Evolutionary conservation across 305 asterid species (phyloP).

Genomic region (Caryopteris hybrid): DNA sequence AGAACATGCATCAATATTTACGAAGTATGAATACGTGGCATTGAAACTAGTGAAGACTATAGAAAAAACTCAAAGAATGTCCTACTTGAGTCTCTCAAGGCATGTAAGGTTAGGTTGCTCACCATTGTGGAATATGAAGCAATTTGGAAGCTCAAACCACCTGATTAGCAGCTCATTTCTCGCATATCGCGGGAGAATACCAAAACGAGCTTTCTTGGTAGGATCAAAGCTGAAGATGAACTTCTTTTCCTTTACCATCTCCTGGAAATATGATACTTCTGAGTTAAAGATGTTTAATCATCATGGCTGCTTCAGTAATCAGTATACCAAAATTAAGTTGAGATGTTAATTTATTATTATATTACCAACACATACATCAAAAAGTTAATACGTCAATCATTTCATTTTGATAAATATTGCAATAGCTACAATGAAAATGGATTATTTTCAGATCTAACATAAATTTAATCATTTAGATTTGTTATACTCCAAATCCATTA

Average conservation of each 20-base stretch:
- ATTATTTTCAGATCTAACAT: not conserved
- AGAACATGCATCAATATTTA: not conserved
- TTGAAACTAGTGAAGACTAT: not conserved
- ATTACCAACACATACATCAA: not conserved
- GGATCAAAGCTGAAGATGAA: conserved; percentile 61
- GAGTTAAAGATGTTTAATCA: conserved; percentile 3
- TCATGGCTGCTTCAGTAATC: conserved; percentile 1
- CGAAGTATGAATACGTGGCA: not conserved
- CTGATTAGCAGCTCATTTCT: conserved; percentile 67
- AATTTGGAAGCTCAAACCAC: conserved; percentile 98
- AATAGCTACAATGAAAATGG: not conserved
- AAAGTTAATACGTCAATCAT: not conserved
- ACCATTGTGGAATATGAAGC: conserved; percentile 97
- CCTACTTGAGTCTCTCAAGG: conserved; percentile 7
- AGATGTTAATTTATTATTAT: not conserved
- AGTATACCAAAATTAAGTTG: not conserved
- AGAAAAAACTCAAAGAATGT: not conserved
- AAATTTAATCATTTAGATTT: not conserved
- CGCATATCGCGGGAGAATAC: conserved; percentile 88
- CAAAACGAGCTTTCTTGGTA: conserved; percentile 88
- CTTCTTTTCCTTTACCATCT: conserved; percentile 86
- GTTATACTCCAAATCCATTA: not conserved
- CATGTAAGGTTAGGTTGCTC: conserved; percentile 26
- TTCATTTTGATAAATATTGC: not conserved
- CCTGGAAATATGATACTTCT: conserved; percentile 44